phyloP scores from a whole-genome alignment of 2,329 filamentous ascomycete species.

The Phoma sp. region DNA sequence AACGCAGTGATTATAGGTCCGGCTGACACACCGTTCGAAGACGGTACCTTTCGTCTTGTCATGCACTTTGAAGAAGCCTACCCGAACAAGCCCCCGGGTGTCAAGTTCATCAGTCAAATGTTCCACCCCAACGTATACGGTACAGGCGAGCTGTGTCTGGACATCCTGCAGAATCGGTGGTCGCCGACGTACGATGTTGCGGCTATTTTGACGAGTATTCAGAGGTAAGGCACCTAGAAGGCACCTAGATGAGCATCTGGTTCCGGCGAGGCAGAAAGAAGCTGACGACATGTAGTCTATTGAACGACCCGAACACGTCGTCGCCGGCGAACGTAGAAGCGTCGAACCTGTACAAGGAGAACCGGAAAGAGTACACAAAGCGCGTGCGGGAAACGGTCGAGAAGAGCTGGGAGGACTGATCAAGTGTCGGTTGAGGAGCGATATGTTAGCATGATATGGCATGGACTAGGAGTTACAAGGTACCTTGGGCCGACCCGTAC shows the following conservation, averaged over 20 bases:
- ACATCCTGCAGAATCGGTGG: constrained; percentile 98
- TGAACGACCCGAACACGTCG: constrained; percentile 98
- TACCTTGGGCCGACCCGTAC: background rate
- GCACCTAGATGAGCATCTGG: background rate
- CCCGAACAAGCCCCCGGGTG: constrained; percentile 94
- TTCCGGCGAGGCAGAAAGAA: constrained; percentile 2
- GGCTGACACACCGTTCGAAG: constrained; percentile 95
- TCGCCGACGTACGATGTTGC: constrained; percentile 98
- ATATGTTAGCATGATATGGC: constrained; percentile 20
- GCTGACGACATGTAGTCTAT: constrained; percentile 65
- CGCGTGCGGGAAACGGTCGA: constrained; percentile 95
- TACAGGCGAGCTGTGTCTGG: constrained; percentile 92
- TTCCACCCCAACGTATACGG: constrained; percentile 99
- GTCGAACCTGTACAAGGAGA: constrained; percentile 98
- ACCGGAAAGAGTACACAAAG: constrained; percentile 95
- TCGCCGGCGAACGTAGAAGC: constrained; percentile 98
- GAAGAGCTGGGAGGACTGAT: constrained; percentile 96
- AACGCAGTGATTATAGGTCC: constrained; percentile 98
- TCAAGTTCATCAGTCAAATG: constrained; percentile 99
- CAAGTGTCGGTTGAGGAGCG: background rate
- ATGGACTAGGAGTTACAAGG: constrained; percentile 31
- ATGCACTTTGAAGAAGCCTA: constrained; percentile 99
- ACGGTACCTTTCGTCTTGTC: constrained; percentile 94
- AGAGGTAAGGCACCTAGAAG: constrained; percentile 68
- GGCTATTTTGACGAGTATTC: constrained; percentile 94